Conservation (phyloP, 2,329 filamentous ascomycete genomes). For the Nemania diffusa region DNA sequence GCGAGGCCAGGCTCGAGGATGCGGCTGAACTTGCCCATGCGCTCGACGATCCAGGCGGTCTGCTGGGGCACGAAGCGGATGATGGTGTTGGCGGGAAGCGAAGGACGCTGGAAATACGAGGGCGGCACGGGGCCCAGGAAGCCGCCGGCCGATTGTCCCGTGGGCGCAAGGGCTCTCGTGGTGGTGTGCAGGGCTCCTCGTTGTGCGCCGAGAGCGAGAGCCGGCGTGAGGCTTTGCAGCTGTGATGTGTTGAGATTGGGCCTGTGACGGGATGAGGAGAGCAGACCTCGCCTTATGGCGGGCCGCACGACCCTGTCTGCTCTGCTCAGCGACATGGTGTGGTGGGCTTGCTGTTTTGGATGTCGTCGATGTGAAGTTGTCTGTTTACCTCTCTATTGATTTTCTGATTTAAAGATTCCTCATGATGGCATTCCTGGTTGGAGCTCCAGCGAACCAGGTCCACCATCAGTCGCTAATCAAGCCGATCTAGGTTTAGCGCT, state of each 20-base stretch:
- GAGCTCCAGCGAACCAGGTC: constrained; percentile 15
- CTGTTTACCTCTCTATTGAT: neutral
- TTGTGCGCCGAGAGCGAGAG: constrained; percentile 28
- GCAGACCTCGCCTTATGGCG: constrained; percentile 39
- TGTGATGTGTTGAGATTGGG: constrained; percentile 22
- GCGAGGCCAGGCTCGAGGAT: constrained; percentile 93
- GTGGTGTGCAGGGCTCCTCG: constrained; percentile 43
- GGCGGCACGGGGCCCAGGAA: constrained; percentile 60
- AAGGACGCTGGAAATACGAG: constrained; percentile 81
- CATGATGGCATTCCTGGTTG: constrained; percentile 28
- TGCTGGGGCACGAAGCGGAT: constrained; percentile 99
- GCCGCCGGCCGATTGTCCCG: constrained; percentile 47
- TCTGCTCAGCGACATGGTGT: constrained; percentile 45
- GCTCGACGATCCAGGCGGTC: constrained; percentile 98
- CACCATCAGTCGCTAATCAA: neutral
- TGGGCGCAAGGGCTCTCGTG: constrained; percentile 34
- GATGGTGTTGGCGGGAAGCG: constrained; percentile 90
- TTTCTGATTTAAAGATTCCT: neutral
- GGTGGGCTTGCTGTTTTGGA: constrained; percentile 22
- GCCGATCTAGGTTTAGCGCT: constrained; percentile 3
- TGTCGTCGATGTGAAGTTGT: neutral
- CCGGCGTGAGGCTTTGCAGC: constrained; percentile 24
- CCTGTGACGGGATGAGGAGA: constrained; percentile 12
- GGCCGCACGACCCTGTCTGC: constrained; percentile 42
- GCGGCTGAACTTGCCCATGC: constrained; percentile 96